Conservation (phyloP, 768 basidiomycete genomes). For the Russula sp. region DNA sequence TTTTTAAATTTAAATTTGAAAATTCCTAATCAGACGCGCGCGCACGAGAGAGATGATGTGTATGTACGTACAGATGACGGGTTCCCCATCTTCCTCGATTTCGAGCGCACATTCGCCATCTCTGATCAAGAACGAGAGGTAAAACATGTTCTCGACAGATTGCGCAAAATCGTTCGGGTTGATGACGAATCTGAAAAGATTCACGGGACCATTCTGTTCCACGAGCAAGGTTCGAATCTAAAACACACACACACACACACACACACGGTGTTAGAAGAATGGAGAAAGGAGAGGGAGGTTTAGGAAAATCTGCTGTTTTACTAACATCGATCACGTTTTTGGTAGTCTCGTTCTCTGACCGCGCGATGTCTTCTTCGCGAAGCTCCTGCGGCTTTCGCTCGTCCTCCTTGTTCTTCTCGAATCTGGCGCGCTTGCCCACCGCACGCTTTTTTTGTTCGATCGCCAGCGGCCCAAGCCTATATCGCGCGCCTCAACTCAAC, state of each 20-base stretch:
- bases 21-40: background rate
- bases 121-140: slow-evolving; percentile 87
- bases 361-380: slow-evolving; percentile 75
- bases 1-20: background rate
- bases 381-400: slow-evolving; percentile 75
- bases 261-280: no score
- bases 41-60: background rate
- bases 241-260: background rate
- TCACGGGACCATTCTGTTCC: slow-evolving; percentile 50
- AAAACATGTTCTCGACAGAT: slow-evolving; percentile 95
- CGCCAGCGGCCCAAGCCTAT: slow-evolving; percentile 87
- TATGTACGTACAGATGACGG: slow-evolving; percentile 61
- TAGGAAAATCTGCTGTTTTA: no score
- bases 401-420: slow-evolving; percentile 70
- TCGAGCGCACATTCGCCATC: slow-evolving; percentile 80
- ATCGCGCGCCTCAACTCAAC: background rate
- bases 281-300: background rate
- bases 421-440: slow-evolving; percentile 55
- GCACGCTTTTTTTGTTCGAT: slow-evolving; percentile 80
- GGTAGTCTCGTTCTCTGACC: slow-evolving; percentile 85
- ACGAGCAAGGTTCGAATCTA: slow-evolving; percentile 64
- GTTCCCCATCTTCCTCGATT: slow-evolving; percentile 62
- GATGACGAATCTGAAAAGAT: slow-evolving; percentile 83
- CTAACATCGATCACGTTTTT: slow-evolving; percentile 77
- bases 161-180: slow-evolving; percentile 92